A percentile compares a stretch with the other conserved stretches of the same genome.
Conservation (phyloP, 768 basidiomycete species). For the Amanita phalloides region DNA sequence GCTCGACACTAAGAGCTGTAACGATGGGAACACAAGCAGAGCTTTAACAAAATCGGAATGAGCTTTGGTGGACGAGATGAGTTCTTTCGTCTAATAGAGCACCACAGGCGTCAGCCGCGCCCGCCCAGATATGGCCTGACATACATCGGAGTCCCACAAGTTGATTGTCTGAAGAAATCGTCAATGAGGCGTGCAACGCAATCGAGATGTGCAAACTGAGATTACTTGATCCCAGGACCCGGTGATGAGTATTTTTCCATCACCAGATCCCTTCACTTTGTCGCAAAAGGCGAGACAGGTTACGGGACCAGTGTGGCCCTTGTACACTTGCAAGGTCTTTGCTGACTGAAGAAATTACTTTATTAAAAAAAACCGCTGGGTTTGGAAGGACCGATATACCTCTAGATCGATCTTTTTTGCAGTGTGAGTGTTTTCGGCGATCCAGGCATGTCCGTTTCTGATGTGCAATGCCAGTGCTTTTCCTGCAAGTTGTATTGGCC, state of each 20-base stretch:
- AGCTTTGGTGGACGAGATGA: slow-evolving; percentile 61
- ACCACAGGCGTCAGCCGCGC: not conserved
- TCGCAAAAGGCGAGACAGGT: slow-evolving; percentile 69
- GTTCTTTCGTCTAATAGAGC: slow-evolving; percentile 46
- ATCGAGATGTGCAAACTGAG: slow-evolving; percentile 1
- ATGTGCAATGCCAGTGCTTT: slow-evolving; percentile 68
- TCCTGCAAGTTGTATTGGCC: slow-evolving; percentile 66
- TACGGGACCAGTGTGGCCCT: slow-evolving; percentile 84
- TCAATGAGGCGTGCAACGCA: not conserved
- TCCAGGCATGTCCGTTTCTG: slow-evolving; percentile 62
- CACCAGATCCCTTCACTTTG: slow-evolving; percentile 23
- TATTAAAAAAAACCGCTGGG: not conserved
- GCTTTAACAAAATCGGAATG: slow-evolving; percentile 91
- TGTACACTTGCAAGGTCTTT: slow-evolving; percentile 63
- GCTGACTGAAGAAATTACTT: slow-evolving; percentile 47
- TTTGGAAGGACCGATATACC: slow-evolving; percentile 26
- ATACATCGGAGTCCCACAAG: slow-evolving; percentile 73
- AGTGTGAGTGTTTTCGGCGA: slow-evolving; percentile 77
- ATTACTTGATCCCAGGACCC: slow-evolving; percentile 89
- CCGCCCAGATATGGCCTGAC: slow-evolving; percentile 10
- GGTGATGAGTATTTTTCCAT: slow-evolving; percentile 57
- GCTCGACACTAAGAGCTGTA: slow-evolving; percentile 67
- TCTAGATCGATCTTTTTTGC: slow-evolving; percentile 67
- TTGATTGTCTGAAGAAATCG: slow-evolving; percentile 61
- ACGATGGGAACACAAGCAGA: slow-evolving; percentile 57